Conservation (phyloP, 2,329 filamentous ascomycete genomes). For the Kalmusia sp. region DNA sequence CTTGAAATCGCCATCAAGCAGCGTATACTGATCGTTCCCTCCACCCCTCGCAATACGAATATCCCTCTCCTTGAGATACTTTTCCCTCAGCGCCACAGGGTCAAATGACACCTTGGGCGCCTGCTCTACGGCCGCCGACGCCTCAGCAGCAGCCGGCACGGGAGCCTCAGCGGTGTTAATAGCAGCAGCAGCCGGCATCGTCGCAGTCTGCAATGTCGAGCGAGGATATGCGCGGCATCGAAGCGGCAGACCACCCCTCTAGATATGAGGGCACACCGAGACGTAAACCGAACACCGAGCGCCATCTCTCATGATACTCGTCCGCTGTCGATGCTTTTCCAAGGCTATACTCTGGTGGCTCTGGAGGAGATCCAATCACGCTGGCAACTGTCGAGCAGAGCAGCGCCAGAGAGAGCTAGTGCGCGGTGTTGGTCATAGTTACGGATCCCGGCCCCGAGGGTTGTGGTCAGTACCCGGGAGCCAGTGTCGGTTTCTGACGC, state of each 20-base stretch:
- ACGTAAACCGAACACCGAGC: slow-evolving; percentile 2
- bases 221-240: no score
- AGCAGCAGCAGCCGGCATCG: slow-evolving; percentile 7
- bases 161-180: slow-evolving; percentile 20
- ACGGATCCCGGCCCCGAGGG: background rate
- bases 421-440: slow-evolving; percentile 1
- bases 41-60: slow-evolving; percentile 32
- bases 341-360: background rate
- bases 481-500: background rate
- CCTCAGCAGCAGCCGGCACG: slow-evolving; percentile 21
- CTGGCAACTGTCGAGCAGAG: background rate
- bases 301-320: slow-evolving; percentile 2
- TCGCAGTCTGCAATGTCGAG: background rate
- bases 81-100: slow-evolving; percentile 30
- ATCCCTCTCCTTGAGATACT: slow-evolving; percentile 38
- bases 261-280: background rate
- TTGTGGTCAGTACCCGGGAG: background rate
- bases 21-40: slow-evolving; percentile 37
- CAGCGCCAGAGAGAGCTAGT: background rate
- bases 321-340: background rate
- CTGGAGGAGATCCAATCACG: background rate
- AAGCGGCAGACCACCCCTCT: background rate
- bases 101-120: slow-evolving; percentile 26
- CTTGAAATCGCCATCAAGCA: slow-evolving; percentile 32
- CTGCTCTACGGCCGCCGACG: slow-evolving; percentile 21